Percentiles rank a stretch among this genome's conserved stretches.
Evolutionary conservation across 768 basidiomycete species (phyloP).

Genomic region (Termitomyces sp.): DNA sequence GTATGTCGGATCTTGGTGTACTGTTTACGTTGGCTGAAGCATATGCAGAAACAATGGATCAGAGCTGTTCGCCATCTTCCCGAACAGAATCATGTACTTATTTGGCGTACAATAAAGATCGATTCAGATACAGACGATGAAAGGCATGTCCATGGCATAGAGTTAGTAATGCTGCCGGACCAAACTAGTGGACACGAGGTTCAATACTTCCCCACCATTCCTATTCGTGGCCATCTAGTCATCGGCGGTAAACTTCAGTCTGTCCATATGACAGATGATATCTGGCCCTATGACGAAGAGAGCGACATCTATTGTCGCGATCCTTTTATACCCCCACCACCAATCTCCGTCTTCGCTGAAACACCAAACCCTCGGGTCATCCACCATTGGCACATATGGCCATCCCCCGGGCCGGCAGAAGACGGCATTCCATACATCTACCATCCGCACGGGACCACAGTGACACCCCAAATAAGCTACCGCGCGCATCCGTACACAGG

Average conservation of each 20-base stretch:
- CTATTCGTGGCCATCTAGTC: not conserved
- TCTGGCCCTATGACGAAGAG: conserved; percentile 21
- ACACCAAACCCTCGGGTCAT: conserved; percentile 23
- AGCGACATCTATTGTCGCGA: conserved; percentile 22
- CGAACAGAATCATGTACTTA: conserved; percentile 42
- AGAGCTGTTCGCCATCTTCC: conserved; percentile 48
- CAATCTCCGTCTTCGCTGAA: conserved; percentile 34
- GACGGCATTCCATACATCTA: conserved; percentile 20
- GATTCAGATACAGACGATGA: not conserved
- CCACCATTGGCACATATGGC: conserved; percentile 29
- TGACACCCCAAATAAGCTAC: conserved; percentile 10
- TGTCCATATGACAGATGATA: conserved; percentile 37
- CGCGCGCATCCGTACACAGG: conserved; percentile 12
- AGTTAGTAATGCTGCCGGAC: not conserved
- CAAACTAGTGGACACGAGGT: not conserved
- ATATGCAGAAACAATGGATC: conserved; percentile 38
- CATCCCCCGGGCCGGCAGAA: conserved; percentile 11
- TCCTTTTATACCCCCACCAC: conserved; percentile 24
- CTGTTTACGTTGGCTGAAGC: not conserved
- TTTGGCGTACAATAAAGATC: conserved; percentile 35
- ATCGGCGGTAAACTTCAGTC: conserved; percentile 4
- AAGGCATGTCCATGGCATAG: not conserved
- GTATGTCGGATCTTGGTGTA: not conserved
- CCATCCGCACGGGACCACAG: conserved; percentile 13
- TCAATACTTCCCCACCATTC: not conserved